Evolutionary conservation across 768 basidiomycete species (phyloP).

Genomic region (Pholiota microspora): DNA sequence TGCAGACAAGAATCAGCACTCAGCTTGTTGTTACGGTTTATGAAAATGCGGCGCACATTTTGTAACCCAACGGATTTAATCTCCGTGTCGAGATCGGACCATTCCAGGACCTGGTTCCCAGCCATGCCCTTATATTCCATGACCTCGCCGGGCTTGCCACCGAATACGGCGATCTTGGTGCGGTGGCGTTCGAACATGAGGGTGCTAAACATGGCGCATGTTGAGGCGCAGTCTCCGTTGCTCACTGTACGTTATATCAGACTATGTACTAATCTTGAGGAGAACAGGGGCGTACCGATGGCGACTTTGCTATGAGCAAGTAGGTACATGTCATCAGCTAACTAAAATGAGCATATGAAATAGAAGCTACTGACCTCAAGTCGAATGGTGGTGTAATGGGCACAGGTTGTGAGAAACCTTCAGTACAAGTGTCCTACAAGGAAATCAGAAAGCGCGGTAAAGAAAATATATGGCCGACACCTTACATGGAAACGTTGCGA

Average conservation of each 20-base stretch:
- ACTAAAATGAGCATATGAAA: not conserved
- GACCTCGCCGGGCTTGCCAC: conserved; percentile 49
- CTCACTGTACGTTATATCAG: conserved; percentile 26
- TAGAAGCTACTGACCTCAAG: conserved; percentile 28
- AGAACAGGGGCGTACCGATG: conserved; percentile 32
- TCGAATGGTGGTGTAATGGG: conserved; percentile 45
- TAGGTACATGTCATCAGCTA: not conserved
- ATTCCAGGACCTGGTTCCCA: conserved; percentile 63
- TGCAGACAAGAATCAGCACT: not conserved
- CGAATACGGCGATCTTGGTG: conserved; percentile 53
- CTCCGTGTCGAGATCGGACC: conserved; percentile 57
- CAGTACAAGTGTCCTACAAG: conserved; percentile 41
- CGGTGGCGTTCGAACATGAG: conserved; percentile 56
- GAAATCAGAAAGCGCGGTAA: not conserved
- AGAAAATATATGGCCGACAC: too few relatives aligned
- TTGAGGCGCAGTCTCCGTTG: conserved; percentile 54
- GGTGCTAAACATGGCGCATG: conserved; percentile 63
- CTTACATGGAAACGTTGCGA: conserved; percentile 50
- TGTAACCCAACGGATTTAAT: conserved; percentile 57
- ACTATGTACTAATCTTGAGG: not conserved
- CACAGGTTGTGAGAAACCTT: conserved; percentile 35
- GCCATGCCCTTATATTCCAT: conserved; percentile 61
- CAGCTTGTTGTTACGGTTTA: not conserved
- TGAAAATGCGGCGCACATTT: conserved; percentile 29
- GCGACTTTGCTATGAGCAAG: conserved; percentile 35